A percentile compares a stretch with the other conserved stretches of the same genome.
phyloP scores from a whole-genome alignment of 2,329 filamentous ascomycete genomes.

The Trichoderma gracile region DNA sequence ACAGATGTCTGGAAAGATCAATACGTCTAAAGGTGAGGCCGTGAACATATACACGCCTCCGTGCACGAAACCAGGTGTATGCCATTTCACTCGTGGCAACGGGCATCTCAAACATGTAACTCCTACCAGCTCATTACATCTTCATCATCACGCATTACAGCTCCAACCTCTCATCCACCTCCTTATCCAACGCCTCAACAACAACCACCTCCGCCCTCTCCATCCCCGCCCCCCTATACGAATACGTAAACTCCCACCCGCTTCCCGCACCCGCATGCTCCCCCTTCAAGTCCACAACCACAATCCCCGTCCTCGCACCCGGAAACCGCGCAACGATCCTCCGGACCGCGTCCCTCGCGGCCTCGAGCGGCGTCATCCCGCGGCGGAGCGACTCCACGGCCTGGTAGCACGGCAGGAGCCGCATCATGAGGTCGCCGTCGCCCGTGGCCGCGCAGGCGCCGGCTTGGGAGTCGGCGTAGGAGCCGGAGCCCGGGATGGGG shows the following conservation, averaged over 20 bases:
- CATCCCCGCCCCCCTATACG: conserved; percentile 52
- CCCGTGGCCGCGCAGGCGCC: conserved; percentile 59
- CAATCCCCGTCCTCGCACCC: conserved; percentile 48
- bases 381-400: conserved; percentile 54
- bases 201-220: conserved; percentile 46
- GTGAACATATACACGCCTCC: too few relatives aligned
- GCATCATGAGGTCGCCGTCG: conserved; percentile 59
- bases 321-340: conserved; percentile 53
- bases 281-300: conserved; percentile 52
- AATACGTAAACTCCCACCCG: conserved; percentile 57
- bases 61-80: background rate
- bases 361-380: conserved; percentile 50
- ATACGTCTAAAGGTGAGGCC: too few relatives aligned
- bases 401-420: conserved; percentile 59
- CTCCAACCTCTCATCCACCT: background rate
- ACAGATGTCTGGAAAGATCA: too few relatives aligned
- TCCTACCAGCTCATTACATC: background rate
- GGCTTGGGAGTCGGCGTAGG: conserved; percentile 55
- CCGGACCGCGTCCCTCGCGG: conserved; percentile 52
- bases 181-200: conserved; percentile 34
- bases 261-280: conserved; percentile 53
- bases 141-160: background rate
- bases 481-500: conserved; percentile 55
- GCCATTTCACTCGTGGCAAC: background rate
- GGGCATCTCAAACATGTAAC: background rate